Conservation (phyloP, 192 early-diverging fungal species). For the Coemansia sp. region DNA sequence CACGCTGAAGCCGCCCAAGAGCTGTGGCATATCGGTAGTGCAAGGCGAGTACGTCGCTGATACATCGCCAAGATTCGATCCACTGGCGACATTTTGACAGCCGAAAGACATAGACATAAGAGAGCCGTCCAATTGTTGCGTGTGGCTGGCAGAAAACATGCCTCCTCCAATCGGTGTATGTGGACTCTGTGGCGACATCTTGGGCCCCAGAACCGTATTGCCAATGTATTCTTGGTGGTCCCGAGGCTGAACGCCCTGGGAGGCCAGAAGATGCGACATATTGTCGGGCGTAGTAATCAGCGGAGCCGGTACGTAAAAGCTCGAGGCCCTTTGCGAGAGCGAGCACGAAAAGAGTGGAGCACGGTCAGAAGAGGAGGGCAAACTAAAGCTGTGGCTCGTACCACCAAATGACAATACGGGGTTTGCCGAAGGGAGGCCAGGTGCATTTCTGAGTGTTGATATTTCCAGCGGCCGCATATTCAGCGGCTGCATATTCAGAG, state of each 20-base stretch:
- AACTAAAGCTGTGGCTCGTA: neutral
- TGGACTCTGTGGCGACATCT: neutral
- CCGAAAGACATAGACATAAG: neutral
- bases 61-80: neutral
- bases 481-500: neutral
- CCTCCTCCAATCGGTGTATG: neutral
- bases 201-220: neutral
- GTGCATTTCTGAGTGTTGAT: neutral
- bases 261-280: constrained; percentile 10
- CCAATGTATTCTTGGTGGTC: neutral
- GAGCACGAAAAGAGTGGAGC: neutral
- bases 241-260: constrained; percentile 5
- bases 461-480: neutral
- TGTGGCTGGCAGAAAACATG: neutral
- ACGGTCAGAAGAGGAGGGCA: neutral
- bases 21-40: neutral
- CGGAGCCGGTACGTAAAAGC: neutral
- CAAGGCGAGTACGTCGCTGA: neutral
- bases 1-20: neutral
- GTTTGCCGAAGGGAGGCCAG: neutral
- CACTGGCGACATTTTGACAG: neutral
- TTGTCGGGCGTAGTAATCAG: constrained; percentile 17
- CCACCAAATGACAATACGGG: neutral
- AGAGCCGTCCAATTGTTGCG: neutral
- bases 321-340: constrained; percentile 1